A percentile compares a stretch with the other conserved stretches of the same genome.
Evolutionary conservation across 768 basidiomycete species (phyloP).

Genomic region (Amyloporia xantha): DNA sequence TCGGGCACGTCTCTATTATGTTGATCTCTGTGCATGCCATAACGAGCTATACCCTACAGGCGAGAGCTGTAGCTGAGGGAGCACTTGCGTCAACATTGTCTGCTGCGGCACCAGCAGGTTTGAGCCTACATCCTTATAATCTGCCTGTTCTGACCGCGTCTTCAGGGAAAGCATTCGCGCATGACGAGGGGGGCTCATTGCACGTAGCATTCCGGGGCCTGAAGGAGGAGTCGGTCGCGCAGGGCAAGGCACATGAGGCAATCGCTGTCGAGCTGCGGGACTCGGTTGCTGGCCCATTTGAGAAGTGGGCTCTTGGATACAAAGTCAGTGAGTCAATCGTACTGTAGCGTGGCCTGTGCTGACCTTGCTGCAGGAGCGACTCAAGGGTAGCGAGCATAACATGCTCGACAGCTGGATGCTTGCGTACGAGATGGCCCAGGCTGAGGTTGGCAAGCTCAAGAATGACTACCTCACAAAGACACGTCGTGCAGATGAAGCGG

Average conservation of each 20-base stretch:
- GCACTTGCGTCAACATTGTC: conserved; percentile 57
- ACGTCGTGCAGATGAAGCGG: conserved; percentile 83
- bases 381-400: conserved; percentile 41
- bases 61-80: conserved; percentile 65
- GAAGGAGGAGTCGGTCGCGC: conserved; percentile 60
- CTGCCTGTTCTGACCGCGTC: background rate
- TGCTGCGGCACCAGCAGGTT: conserved; percentile 43
- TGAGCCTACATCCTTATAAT: conserved; percentile 1
- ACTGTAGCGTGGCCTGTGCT: too few species aligned
- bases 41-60: too few species aligned
- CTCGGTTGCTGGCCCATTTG: conserved; percentile 75
- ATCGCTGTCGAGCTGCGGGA: conserved; percentile 71
- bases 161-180: conserved; percentile 57
- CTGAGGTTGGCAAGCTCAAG: conserved; percentile 63
- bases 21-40: too few species aligned
- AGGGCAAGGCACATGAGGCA: conserved; percentile 69
- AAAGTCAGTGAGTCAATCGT: too few species aligned
- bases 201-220: conserved; percentile 75
- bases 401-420: conserved; percentile 62
- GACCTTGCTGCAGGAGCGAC: too few species aligned
- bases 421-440: conserved; percentile 63
- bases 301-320: conserved; percentile 70
- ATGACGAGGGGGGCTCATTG: conserved; percentile 82
- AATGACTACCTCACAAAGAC: conserved; percentile 72
- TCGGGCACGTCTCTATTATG: conserved; percentile 52